Conservation (phyloP, 495 filamentous ascomycete species). For the Xylaria intraflava region DNA sequence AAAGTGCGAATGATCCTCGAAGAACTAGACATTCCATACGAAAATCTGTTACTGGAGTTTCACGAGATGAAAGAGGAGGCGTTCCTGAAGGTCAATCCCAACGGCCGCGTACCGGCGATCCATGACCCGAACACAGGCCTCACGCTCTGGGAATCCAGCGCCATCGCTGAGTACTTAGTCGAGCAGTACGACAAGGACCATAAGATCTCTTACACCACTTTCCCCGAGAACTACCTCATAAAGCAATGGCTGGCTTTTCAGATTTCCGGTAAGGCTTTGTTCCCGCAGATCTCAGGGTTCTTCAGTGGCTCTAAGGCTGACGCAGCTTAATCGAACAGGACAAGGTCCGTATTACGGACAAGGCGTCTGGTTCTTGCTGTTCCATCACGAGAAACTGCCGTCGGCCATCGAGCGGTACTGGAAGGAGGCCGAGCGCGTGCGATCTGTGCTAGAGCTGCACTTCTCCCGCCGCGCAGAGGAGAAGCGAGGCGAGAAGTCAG, state of each 20-base stretch:
- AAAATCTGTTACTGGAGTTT: slow-evolving; percentile 29
- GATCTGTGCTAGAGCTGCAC: slow-evolving; percentile 36
- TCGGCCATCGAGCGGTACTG: slow-evolving; percentile 42
- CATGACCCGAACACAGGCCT: slow-evolving; percentile 38
- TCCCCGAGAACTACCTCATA: slow-evolving; percentile 36
- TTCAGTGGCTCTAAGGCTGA: too few species aligned
- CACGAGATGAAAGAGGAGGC: slow-evolving; percentile 49
- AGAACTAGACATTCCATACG: slow-evolving; percentile 52
- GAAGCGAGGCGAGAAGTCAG: too few species aligned
- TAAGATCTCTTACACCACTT: slow-evolving; percentile 46
- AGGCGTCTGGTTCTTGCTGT: slow-evolving; percentile 33
- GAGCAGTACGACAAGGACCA: slow-evolving; percentile 57
- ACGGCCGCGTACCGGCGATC: slow-evolving; percentile 36
- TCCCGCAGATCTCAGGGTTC: too few species aligned
- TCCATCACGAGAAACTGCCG: slow-evolving; percentile 41
- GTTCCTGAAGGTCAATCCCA: slow-evolving; percentile 29
- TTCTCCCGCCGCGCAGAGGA: too few species aligned
- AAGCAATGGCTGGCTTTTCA: slow-evolving; percentile 57
- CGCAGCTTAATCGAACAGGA: too few species aligned
- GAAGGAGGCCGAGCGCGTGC: slow-evolving; percentile 42
- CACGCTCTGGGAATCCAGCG: slow-evolving; percentile 49
- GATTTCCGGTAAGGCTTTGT: too few species aligned
- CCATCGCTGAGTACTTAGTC: slow-evolving; percentile 60
- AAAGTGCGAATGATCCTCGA: slow-evolving; percentile 58
- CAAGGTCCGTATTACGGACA: slow-evolving; percentile 61